A percentile compares a stretch with the other conserved stretches of the same genome.
Evolutionary conservation across 306 rosid species (phyloP).

Genomic region (Inga leiocalycina): DNA sequence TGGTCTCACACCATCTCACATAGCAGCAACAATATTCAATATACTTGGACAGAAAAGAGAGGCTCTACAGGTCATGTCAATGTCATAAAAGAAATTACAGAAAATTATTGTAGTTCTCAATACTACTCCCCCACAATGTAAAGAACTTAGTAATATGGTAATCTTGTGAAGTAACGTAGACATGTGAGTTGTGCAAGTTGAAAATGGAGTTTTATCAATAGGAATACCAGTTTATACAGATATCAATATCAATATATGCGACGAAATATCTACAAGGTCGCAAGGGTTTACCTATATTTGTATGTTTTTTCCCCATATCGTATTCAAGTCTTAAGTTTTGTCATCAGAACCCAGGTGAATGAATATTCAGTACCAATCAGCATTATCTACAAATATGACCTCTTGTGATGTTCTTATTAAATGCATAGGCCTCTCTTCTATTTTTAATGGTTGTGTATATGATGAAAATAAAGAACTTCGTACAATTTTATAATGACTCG

Average conservation of each 20-base stretch:
- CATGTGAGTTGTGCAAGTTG: constrained; percentile 17
- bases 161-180: constrained; percentile 20
- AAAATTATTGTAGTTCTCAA: not conserved
- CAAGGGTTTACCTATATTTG: not conserved
- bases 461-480: too few species aligned
- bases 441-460: not conserved
- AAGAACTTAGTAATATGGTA: constrained; percentile 17
- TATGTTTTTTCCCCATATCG: not conserved
- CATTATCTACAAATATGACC: too few species aligned
- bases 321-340: not conserved
- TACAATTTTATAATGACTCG: too few species aligned
- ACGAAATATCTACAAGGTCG: too few species aligned
- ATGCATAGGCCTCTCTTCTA: not conserved
- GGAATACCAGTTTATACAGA: not conserved
- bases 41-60: constrained; percentile 85
- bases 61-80: constrained; percentile 81
- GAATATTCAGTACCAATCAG: too few species aligned
- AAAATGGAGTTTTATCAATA: constrained; percentile 22
- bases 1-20: constrained; percentile 83
- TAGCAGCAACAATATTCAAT: constrained; percentile 93
- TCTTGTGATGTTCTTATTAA: not conserved
- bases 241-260: not conserved
- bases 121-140: constrained; percentile 28
- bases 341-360: not conserved
- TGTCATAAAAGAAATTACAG: constrained; percentile 44